Conservation (phyloP, 441 rosid species). For the Bruguiera hainesii region DNA sequence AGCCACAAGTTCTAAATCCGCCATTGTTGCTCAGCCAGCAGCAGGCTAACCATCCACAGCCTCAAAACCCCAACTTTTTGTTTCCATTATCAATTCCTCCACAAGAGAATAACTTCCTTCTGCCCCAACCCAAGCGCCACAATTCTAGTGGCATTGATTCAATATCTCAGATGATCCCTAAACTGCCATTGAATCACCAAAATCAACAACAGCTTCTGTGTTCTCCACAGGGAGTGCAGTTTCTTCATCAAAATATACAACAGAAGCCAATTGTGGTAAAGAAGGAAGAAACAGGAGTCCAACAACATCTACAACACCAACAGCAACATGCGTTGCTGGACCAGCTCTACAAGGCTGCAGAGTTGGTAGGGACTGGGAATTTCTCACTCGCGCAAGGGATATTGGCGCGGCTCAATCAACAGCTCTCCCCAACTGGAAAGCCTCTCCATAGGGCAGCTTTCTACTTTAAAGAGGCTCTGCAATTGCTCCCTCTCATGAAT, state of each 20-base stretch:
- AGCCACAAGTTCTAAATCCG: constrained; percentile 39
- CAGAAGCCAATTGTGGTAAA: constrained; percentile 30
- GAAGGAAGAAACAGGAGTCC: constrained; percentile 28
- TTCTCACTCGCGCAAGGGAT: constrained; percentile 94
- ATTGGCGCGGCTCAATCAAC: constrained; percentile 99
- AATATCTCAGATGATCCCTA: constrained; percentile 27
- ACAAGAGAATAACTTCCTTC: constrained; percentile 34
- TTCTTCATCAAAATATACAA: constrained; percentile 38
- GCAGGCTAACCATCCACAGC: constrained; percentile 24
- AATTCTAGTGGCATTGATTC: constrained; percentile 33
- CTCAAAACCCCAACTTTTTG: constrained; percentile 38
- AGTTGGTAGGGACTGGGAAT: constrained; percentile 59
- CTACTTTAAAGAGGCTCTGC: constrained; percentile 75
- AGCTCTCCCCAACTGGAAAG: constrained; percentile 70
- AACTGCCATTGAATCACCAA: constrained; percentile 34
- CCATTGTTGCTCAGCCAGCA: constrained; percentile 35
- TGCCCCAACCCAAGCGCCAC: constrained; percentile 43
- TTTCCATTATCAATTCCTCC: constrained; percentile 32
- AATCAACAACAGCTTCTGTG: constrained; percentile 35
- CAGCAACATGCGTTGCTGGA: constrained; percentile 47
- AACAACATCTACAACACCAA: constrained; percentile 25
- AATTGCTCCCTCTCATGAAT: constrained; percentile 35
- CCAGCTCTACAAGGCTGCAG: constrained; percentile 58
- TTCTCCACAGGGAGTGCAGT: constrained; percentile 36
- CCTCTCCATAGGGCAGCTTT: constrained; percentile 63